Conservation (phyloP, 768 basidiomycete genomes). For the Calocybe gangraenosa region DNA sequence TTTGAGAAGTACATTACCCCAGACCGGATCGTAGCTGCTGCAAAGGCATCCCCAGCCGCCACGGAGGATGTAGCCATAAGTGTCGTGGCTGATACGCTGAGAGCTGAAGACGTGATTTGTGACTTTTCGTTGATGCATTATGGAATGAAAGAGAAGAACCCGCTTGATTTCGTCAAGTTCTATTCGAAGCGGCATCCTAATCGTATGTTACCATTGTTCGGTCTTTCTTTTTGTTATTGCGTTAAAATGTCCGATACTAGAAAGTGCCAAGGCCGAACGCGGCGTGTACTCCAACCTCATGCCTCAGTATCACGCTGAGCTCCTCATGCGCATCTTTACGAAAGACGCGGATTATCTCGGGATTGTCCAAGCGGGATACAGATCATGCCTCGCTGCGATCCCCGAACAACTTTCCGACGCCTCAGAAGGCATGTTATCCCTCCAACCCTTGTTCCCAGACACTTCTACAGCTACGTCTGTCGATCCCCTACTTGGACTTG, state of each 20-base stretch:
- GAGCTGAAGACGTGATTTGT: constrained; percentile 55
- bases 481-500: constrained; percentile 25
- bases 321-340: constrained; percentile 66
- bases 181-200: constrained; percentile 64
- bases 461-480: constrained; percentile 28
- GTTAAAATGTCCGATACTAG: constrained; percentile 23
- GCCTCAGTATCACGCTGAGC: constrained; percentile 65
- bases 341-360: constrained; percentile 55
- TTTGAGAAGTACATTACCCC: constrained; percentile 38
- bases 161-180: constrained; percentile 65
- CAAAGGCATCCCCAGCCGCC: constrained; percentile 20
- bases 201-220: constrained; percentile 33
- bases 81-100: constrained; percentile 29
- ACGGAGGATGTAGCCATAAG: constrained; percentile 21
- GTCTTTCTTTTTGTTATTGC: background rate
- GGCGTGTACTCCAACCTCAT: constrained; percentile 65
- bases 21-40: constrained; percentile 39
- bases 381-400: constrained; percentile 32
- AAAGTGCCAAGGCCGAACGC: constrained; percentile 34
- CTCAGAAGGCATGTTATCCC: background rate
- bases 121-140: constrained; percentile 67
- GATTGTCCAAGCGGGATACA: constrained; percentile 67
- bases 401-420: constrained; percentile 8
- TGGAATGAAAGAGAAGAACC: constrained; percentile 69
- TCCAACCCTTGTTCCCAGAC: background rate